These are phyloP conservation scores for Multifurca ochricompacta DNA, from an alignment of 768 basidiomycete genomes.

Conservation along the genomic window DNA sequence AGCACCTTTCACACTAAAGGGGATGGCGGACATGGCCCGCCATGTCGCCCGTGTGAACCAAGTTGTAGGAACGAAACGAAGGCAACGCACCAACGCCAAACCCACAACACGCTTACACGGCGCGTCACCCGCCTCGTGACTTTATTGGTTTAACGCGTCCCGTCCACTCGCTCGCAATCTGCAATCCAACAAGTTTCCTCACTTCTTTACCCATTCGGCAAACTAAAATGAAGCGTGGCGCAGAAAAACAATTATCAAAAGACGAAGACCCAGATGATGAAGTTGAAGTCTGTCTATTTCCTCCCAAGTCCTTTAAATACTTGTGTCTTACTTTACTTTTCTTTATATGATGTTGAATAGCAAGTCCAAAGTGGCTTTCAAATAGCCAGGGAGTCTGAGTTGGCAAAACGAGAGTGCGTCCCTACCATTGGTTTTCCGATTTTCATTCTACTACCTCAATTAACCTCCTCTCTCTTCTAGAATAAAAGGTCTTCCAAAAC, in stretches of 20 bases:
- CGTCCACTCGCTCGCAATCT: no score
- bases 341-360: constrained; percentile 25
- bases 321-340: no score
- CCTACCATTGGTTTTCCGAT: neutral
- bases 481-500: constrained; percentile 59
- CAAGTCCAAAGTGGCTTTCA: constrained; percentile 42
- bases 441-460: no score
- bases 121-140: neutral
- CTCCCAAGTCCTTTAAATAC: neutral
- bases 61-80: no score
- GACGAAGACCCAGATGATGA: constrained; percentile 40
- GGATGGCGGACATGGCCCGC: no score
- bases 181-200: neutral
- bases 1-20: no score
- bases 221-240: constrained; percentile 60
- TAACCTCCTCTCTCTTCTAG: constrained; percentile 30
- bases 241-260: constrained; percentile 63
- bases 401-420: constrained; percentile 53
- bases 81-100: no score
- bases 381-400: constrained; percentile 50
- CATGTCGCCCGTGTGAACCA: no score
- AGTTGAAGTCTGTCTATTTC: constrained; percentile 25
- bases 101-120: constrained; percentile 1
- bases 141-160: no score
- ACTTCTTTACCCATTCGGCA: constrained; percentile 2